phyloP scores from a whole-genome alignment of 1,284 basidiomycete genomes.

The Cystobasidium sp. region DNA sequence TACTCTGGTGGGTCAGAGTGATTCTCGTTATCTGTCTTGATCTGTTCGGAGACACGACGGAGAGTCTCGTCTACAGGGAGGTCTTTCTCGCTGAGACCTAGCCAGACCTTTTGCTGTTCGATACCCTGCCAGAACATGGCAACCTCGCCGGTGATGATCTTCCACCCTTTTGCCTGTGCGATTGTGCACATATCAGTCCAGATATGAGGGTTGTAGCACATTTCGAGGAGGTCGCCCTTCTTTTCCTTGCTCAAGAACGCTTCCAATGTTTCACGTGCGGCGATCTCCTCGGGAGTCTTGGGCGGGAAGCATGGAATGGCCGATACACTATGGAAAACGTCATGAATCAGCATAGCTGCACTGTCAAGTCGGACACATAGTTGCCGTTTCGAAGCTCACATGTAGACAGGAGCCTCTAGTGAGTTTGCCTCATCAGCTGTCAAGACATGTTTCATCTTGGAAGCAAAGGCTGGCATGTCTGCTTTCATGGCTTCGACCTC shows the following conservation, averaged over 20 bases:
- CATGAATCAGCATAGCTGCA: neutral
- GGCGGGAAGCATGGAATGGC: constrained; percentile 51
- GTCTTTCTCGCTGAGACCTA: constrained; percentile 43
- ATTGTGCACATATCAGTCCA: constrained; percentile 48
- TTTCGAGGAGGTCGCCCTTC: constrained; percentile 51
- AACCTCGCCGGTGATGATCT: constrained; percentile 50
- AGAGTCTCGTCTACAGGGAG: constrained; percentile 46
- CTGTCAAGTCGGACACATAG: neutral
- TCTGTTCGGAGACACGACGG: constrained; percentile 46
- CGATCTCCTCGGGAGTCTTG: constrained; percentile 45
- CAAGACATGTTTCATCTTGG: constrained; percentile 49
- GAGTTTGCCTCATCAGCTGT: constrained; percentile 48
- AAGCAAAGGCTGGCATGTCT: constrained; percentile 46
- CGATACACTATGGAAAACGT: constrained; percentile 46
- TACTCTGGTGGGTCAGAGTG: constrained; percentile 45
- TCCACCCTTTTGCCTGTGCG: constrained; percentile 48
- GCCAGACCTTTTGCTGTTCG: constrained; percentile 51
- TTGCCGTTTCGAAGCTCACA: neutral
- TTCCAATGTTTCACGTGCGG: constrained; percentile 47
- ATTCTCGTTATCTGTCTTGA: constrained; percentile 46
- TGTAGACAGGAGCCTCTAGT: constrained; percentile 46
- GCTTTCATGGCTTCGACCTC: constrained; percentile 49
- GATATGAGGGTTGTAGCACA: constrained; percentile 50
- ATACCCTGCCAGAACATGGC: constrained; percentile 52
- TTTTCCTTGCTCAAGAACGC: constrained; percentile 47